Conservation (phyloP, 352 stramenopile species). For the Pythium volutum region DNA sequence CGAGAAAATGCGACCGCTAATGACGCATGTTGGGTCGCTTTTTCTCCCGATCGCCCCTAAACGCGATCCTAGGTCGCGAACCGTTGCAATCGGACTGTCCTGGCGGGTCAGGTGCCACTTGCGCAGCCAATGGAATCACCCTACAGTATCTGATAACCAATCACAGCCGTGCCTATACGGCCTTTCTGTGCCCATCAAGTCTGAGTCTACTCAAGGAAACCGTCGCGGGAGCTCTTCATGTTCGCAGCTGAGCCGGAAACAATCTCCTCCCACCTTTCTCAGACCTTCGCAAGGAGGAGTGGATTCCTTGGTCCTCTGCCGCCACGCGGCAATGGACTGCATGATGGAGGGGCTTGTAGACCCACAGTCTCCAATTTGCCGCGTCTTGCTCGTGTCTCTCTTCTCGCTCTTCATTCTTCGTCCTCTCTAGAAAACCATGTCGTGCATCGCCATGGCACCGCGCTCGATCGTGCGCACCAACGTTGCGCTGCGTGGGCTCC, state of each 20-base stretch:
- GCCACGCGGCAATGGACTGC: not conserved
- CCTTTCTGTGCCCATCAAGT: not conserved
- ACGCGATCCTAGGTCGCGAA: not conserved
- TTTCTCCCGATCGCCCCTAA: not conserved
- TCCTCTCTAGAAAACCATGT: not conserved
- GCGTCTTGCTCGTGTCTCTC: not conserved
- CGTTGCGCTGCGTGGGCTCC: slow-evolving; percentile 10
- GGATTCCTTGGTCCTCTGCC: not conserved
- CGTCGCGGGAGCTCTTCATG: not conserved
- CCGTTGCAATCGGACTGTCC: not conserved
- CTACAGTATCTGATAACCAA: not conserved
- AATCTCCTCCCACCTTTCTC: not conserved
- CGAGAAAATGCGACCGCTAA: no score
- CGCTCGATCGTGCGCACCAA: slow-evolving; percentile 13
- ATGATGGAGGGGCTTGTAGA: not conserved
- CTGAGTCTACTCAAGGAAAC: not conserved
- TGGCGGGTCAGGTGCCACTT: not conserved
- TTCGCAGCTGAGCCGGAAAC: not conserved
- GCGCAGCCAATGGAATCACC: not conserved
- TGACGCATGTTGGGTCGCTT: no score
- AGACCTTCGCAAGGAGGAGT: not conserved
- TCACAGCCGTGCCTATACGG: not conserved
- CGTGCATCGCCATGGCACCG: slow-evolving; percentile 9
- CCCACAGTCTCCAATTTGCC: slow-evolving; percentile 2
- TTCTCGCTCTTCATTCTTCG: not conserved